Conservation (phyloP, 2,329 filamentous ascomycete species). For the Ceratocystis papillata region DNA sequence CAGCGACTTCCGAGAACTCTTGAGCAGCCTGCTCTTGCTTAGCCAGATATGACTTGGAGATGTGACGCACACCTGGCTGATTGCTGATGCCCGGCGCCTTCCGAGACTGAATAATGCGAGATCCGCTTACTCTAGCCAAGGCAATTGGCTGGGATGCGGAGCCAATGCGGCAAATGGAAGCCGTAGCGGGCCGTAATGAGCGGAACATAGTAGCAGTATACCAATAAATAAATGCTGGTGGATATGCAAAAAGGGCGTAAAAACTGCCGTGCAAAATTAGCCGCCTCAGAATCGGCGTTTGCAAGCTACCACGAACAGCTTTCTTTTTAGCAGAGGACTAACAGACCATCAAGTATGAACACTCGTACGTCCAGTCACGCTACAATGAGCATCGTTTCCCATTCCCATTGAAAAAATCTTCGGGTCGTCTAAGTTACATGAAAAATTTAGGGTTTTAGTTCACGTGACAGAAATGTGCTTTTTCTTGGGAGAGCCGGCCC, state of each 20-base stretch:
- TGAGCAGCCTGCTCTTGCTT: conserved; percentile 37
- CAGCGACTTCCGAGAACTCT: conserved; percentile 41
- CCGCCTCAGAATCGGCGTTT: background rate
- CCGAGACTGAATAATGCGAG: background rate
- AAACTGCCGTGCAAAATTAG: background rate
- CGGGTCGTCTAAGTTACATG: background rate
- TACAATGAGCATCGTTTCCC: background rate
- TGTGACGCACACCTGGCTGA: conserved; percentile 29
- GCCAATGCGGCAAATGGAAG: conserved; percentile 13
- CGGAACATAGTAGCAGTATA: conserved; percentile 18
- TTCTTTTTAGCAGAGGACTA: background rate
- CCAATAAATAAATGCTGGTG: background rate
- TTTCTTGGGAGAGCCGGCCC: conserved; percentile 15
- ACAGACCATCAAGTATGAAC: background rate
- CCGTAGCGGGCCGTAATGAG: conserved; percentile 17
- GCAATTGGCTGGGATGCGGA: conserved; percentile 10
- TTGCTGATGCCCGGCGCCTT: background rate
- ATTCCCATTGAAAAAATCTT: background rate
- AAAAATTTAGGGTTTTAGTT: background rate
- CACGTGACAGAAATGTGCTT: background rate
- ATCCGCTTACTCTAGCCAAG: background rate
- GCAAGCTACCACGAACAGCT: background rate
- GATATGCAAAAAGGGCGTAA: background rate
- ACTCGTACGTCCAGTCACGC: background rate
- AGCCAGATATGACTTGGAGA: conserved; percentile 36